These are phyloP conservation scores for Solanum virginianum DNA, from an alignment of 257 asterid species.

Conservation along the genomic window DNA sequence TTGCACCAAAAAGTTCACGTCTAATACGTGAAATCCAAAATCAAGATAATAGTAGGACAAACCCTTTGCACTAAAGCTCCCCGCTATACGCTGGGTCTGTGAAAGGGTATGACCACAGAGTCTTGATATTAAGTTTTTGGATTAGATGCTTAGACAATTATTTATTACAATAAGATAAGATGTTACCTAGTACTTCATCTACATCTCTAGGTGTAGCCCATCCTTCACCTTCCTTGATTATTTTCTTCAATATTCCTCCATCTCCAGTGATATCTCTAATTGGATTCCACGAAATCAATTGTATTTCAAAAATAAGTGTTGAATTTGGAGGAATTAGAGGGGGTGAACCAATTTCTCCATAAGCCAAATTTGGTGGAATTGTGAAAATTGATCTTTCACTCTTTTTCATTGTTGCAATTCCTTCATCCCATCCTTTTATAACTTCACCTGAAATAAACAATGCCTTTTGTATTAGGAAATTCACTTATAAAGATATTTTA, in stretches of 20 bases:
- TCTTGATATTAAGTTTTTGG: not conserved
- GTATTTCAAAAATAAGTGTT: constrained; percentile 41
- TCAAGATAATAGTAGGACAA: not conserved
- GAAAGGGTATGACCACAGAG: too few relatives aligned
- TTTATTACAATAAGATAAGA: not conserved
- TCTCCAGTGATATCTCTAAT: constrained; percentile 43
- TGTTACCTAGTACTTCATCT: constrained; percentile 50
- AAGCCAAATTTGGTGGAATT: constrained; percentile 43
- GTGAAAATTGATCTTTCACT: constrained; percentile 49
- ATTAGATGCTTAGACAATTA: not conserved
- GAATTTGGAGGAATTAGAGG: constrained; percentile 54
- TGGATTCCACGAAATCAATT: constrained; percentile 44
- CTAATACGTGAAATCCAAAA: not conserved
- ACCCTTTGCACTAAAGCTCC: too few relatives aligned
- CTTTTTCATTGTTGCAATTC: constrained; percentile 52
- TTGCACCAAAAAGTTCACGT: not conserved
- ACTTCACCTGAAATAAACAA: constrained; percentile 34
- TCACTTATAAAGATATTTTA: not conserved
- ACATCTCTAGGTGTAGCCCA: constrained; percentile 56
- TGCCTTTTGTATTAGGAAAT: not conserved
- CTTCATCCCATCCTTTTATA: constrained; percentile 58
- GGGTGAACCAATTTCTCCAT: constrained; percentile 45
- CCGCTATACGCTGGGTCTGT: too few relatives aligned
- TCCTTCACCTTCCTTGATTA: constrained; percentile 42
- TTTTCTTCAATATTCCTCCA: constrained; percentile 56